Evolutionary conservation across 306 rosid genomes (phyloP), one percentile per base, ranked within the genome.

Genomic region (Vachellia collinsii): DNA sequence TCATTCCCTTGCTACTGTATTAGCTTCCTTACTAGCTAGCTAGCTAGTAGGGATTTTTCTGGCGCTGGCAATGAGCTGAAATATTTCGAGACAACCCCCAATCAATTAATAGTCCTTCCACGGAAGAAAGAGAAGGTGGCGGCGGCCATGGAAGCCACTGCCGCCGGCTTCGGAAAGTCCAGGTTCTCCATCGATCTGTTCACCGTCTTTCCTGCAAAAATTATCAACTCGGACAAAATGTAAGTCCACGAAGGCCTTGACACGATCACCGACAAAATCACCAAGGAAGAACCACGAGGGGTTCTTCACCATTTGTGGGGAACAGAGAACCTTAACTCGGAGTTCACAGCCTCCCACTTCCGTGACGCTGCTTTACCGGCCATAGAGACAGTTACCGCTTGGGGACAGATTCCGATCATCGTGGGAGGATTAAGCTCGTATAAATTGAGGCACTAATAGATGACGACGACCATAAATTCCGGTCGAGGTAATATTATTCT

Each of bases 371-470:
- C 97, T 12, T 77, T 65, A 8, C 9, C n/a, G 0, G 56, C 92
- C 11, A 69, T 90, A 11, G 92, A 92, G 0, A 71, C 90, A 0
- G 88, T 95, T 75, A 50, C 80, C 2, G 4, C 54, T 1, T 81
- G 74, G 0, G 77, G 78, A 1, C 71, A 83, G 5, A 90, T 89
- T 56, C 99, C 99, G 0, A 86, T 95, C 85, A 87, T 95, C 20
- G 99, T 88, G 0, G 99, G 99, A 3, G 99, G 99, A 3, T 95
- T 98, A 4, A 95, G 93, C 50, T 93, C 98, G 0, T 93, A 86
- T 74, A 29, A 0, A 79, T 95, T 0, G 97, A 93, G 51, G 88
- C 91, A 41, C 74, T 95, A n/a, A 58, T 93, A 0, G 98, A 94
- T 53, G 87, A 82, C 51, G 78, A 85, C 0, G 89, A 88, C 14